phyloP scores from a whole-genome alignment of 768 basidiomycete genomes.

The Pulveroboletus sp. region DNA sequence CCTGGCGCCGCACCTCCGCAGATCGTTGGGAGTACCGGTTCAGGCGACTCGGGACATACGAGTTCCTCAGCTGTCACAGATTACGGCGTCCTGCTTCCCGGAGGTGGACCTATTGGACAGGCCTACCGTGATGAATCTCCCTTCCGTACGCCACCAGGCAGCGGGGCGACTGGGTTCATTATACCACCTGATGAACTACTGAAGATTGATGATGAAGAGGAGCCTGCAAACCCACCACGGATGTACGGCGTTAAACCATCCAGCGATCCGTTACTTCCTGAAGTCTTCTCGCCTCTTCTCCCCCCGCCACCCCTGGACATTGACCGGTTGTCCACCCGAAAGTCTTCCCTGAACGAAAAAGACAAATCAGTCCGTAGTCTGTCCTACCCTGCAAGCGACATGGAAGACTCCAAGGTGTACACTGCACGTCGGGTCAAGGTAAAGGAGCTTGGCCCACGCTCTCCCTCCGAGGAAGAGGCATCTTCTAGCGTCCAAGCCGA shows the following conservation, averaged over 20 bases:
- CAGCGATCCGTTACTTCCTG: slow-evolving; percentile 24
- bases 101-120: slow-evolving; percentile 31
- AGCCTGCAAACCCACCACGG: slow-evolving; percentile 23
- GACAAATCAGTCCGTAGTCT: slow-evolving; percentile 33
- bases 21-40: slow-evolving; percentile 38
- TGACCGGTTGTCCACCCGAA: slow-evolving; percentile 26
- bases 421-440: slow-evolving; percentile 40
- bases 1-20: slow-evolving; percentile 32
- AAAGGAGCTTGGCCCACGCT: slow-evolving; percentile 28
- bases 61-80: slow-evolving; percentile 39
- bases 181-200: slow-evolving; percentile 35
- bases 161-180: slow-evolving; percentile 33
- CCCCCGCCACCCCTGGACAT: slow-evolving; percentile 38
- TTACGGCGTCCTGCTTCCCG: slow-evolving; percentile 32
- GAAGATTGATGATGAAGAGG: slow-evolving; percentile 34
- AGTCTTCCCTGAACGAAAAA: slow-evolving; percentile 27
- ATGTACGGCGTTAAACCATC: slow-evolving; percentile 24
- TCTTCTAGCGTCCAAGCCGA: slow-evolving; percentile 12
- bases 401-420: slow-evolving; percentile 31
- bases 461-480: slow-evolving; percentile 19
- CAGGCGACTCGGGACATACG: slow-evolving; percentile 37
- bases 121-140: slow-evolving; percentile 26
- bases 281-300: slow-evolving; percentile 33
- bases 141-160: slow-evolving; percentile 27
- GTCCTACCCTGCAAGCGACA: slow-evolving; percentile 33